Base-by-base conservation (phyloP, 768 basidiomycete genomes). In the Amanita polypyramis region DNA sequence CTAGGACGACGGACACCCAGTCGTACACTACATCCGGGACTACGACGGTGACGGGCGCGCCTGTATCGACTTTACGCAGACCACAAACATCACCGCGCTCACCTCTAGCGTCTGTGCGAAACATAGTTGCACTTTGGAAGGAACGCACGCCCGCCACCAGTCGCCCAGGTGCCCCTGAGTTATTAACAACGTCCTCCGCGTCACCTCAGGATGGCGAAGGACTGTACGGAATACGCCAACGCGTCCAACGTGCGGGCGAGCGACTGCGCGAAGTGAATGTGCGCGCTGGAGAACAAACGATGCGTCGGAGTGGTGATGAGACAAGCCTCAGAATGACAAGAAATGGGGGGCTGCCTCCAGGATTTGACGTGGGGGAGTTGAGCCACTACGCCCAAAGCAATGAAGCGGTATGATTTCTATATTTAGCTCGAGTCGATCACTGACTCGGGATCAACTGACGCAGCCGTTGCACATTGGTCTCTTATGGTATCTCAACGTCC, bases 401-500 rank as follows among this genome's bases (percentile, higher is more conserved):
- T 39, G 73, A 75, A 43, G 65, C 73, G 35, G 76, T 76, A 44
- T 52, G 74, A 66, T 36, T 47, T 49, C 43, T 29, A 32, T 50
- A 37, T 43, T 23, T 25, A 41, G 47, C 20, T 34, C 40, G 20
- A 44, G 10, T 43, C 56, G 46, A 52, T 55, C 50, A 52, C 55
- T 55, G 39, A 50, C 44, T 17, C 57, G 36, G 46, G n/a, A n/a
- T n/a, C 19, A 56, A 42, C 56, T 58, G 55, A 44, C 56, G n/a
- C 58, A 95, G 93, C 91, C 92, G 3, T 68, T 89, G 10, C 82
- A 88, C 49, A 85, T 89, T 34, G 93, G 93, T 11, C 68, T 81
- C 11, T 65, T 96, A 0, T 95, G 89, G 84, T 96, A 92, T 59
- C 77, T 96, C 46, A 95, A 96, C 49, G 93, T 95, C 0, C 93